Evolutionary conservation across 2,329 filamentous ascomycete genomes (phyloP), one percentile per base, ranked within the genome.

Genomic region (Botrytis paeoniae): DNA sequence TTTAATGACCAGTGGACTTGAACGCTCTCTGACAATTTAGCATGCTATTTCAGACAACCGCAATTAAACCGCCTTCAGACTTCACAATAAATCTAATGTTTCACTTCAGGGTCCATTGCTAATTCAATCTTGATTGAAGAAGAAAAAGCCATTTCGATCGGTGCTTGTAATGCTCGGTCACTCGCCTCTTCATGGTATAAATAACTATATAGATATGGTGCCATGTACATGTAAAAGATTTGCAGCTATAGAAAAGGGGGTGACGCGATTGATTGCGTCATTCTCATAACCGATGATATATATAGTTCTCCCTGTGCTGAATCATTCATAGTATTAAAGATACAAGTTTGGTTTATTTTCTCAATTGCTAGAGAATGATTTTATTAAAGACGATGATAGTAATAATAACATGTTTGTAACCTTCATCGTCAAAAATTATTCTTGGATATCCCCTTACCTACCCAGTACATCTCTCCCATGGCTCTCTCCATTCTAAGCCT

Each of bases 401-500:
- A 20, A 18, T 25, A 39, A 29, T 37, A 37, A 16, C 12, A n/a
- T 18, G 25, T n/a, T 5, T 62, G 8, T 25, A 12, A 2, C 32
- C 9, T 16, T 29, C 63, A 35, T 51, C 14, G 8, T 35, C 32
- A 37, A 25, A 41, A 12, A 9, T 14, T 3, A 39, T 48, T 35
- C 25, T 35, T 4, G 10, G 2, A 20, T 4, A 1, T 25, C 6
- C 20, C 62, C 29, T 7, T 10, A 9, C 8, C 43, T 72, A 68
- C n/a, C 63, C 78, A 2, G 79, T 80, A 66, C 79, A 93, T 75
- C 92, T 86, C 80, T 93, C 89, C 74, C 85, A 85, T 0, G 93
- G 90, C 37, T 85, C 84, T 72, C 89, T 86, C 86, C 89, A 94
- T 64, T 86, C 85, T 74, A 98, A 82, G 0, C 88, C 88, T 92